These are phyloP conservation scores for Sclerotinia trifoliorum DNA, from an alignment of 2,329 filamentous ascomycete genomes.

Conservation along the genomic window DNA sequence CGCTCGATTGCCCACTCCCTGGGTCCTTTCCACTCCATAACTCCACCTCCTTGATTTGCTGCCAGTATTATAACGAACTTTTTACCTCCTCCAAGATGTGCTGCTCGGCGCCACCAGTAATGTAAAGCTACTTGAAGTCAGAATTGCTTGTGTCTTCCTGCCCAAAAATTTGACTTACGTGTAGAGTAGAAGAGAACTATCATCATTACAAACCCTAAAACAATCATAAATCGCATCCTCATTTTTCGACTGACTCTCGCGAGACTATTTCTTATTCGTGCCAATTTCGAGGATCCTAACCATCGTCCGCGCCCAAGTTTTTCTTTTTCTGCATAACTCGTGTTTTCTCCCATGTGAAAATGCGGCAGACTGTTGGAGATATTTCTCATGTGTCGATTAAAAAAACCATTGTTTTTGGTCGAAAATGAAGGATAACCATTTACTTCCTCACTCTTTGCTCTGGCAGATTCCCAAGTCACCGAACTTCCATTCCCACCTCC, in stretches of 20 bases:
- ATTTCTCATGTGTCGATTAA: slow-evolving; percentile 77
- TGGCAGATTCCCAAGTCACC: slow-evolving; percentile 80
- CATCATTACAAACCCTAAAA: slow-evolving; percentile 58
- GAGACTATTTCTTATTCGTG: slow-evolving; percentile 48
- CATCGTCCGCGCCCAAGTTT: slow-evolving; percentile 64
- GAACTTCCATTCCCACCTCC: slow-evolving; percentile 52
- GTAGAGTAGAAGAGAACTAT: slow-evolving; percentile 68
- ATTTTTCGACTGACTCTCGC: slow-evolving; percentile 61
- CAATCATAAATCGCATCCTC: slow-evolving; percentile 61
- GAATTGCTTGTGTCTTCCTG: not conserved
- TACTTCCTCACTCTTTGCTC: slow-evolving; percentile 71
- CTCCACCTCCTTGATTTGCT: slow-evolving; percentile 91
- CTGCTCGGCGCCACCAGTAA: slow-evolving; percentile 68
- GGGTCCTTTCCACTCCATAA: slow-evolving; percentile 98
- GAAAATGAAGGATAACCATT: slow-evolving; percentile 76
- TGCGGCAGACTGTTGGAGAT: slow-evolving; percentile 77
- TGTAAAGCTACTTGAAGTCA: slow-evolving; percentile 38
- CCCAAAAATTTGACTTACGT: slow-evolving; percentile 56
- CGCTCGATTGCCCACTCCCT: slow-evolving; percentile 97
- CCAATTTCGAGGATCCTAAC: slow-evolving; percentile 48
- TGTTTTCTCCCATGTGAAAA: slow-evolving; percentile 56
- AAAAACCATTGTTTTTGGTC: slow-evolving; percentile 82
- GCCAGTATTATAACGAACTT: slow-evolving; percentile 93
- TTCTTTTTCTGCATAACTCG: slow-evolving; percentile 69
- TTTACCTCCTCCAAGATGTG: slow-evolving; percentile 75